phyloP scores from a whole-genome alignment of 495 filamentous ascomycete genomes.

The Glarea lozoyensis region DNA sequence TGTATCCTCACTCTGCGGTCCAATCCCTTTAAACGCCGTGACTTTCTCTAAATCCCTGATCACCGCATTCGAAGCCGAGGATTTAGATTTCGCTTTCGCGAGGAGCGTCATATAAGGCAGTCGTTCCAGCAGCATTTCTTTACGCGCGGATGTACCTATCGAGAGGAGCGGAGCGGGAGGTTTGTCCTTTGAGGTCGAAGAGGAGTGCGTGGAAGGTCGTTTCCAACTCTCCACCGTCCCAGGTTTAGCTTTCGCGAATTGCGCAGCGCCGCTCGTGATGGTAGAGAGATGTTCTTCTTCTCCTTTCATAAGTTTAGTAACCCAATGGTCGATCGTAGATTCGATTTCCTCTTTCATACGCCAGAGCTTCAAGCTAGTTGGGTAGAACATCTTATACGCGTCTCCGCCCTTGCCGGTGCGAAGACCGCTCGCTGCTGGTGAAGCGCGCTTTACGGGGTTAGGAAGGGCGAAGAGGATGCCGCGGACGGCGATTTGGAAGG shows the following conservation, averaged over 20 bases:
- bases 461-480: constrained; percentile 79
- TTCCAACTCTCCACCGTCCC: constrained; percentile 29
- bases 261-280: constrained; percentile 30
- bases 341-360: constrained; percentile 69
- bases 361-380: constrained; percentile 69
- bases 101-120: constrained; percentile 79
- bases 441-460: constrained; percentile 64
- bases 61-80: constrained; percentile 13
- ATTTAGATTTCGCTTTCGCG: constrained; percentile 27
- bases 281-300: constrained; percentile 24
- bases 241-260: constrained; percentile 28
- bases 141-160: constrained; percentile 52
- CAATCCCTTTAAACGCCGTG: constrained; percentile 53
- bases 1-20: constrained; percentile 31
- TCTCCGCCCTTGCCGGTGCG: constrained; percentile 35
- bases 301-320: constrained; percentile 42
- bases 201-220: constrained; percentile 14
- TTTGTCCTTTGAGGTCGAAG: constrained; percentile 2
- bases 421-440: constrained; percentile 28
- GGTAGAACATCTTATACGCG: constrained; percentile 81
- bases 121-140: constrained; percentile 70
- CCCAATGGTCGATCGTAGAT: constrained; percentile 58
- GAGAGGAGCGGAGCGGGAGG: constrained; percentile 30
- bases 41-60: constrained; percentile 56
- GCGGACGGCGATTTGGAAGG: constrained; percentile 78